Evolutionary conservation across 2,329 filamentous ascomycete species (phyloP), one percentile per base, ranked within the genome.

Genomic region (Cryphonectria carpinicola): DNA sequence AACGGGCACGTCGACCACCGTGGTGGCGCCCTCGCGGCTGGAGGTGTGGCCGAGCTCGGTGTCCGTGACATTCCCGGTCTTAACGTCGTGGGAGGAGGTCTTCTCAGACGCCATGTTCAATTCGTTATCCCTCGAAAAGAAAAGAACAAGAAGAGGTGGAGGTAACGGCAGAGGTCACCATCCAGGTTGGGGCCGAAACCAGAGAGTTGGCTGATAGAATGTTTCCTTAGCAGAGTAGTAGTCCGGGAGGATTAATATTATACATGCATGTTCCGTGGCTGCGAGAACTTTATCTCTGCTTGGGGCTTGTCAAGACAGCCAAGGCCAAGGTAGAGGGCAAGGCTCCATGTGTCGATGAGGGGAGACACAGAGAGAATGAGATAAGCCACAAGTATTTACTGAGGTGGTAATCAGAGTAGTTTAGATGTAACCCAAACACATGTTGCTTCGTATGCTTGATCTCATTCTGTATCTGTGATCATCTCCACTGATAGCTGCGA

Each of bases 21-120:
- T 49, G 28, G 41, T 66, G 62, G 43, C 62, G 28, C 62, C 68
- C 46, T 66, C 68, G 22, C 62, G 62, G 63, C 68, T 70, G 41
- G 41, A n/a, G 13, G 76, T 69, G 11, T 56, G 19, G 28, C 41
- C 61, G 10, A 61, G 22, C 46, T 67, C 65, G 13, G 28, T 25
- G 35, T 43, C 66, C 37, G 49, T 62, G 37, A 32, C 70, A 56
- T 69, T 52, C 11, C 61, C 49, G 56, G n/a, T 14, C 58, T 56
- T 60, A 8, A 41, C 46, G 8, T 65, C 64, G 13, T 37, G 22
- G 43, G 46, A n/a, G 28, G 64, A 37, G 43, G 32, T 37, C 65
- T 62, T 70, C 25, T 62, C 69, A n/a, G 28, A 43, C 25, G 68
- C 54, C 68, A 66, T 70, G 25, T 43, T 62, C 22, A 54, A 22